Evolutionary conservation across 2,329 filamentous ascomycete species (phyloP), one percentile per base, ranked within the genome.

Genomic region (Xylaria sp.): DNA sequence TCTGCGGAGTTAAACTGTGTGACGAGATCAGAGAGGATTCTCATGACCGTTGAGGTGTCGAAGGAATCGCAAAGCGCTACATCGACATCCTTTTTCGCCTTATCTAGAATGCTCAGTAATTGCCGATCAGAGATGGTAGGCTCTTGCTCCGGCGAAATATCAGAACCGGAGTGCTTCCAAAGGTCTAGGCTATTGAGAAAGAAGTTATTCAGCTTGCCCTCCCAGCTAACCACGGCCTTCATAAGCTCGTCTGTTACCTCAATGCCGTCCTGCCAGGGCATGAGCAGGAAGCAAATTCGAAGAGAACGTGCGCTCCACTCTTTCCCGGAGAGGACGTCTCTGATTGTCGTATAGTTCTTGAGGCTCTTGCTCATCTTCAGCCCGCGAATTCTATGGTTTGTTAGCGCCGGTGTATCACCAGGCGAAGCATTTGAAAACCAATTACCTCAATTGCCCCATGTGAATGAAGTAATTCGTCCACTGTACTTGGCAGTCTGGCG

Each of bases 341-440:
- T 37, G 40, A 65, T 65, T 17, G 63, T 63, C 7, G 53, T 60
- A 23, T 19, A 65, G 49, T 63, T 63, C 56, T 65, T 63, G 31
- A 65, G 60, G 43, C 52, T 59, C 35, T 65, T 63, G 52, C 57
- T 62, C 56, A 65, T 65, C 47, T 63, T 65, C 45, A 63, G 46
- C 50, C 63, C 60, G 42, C 55, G 51, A 35, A 65, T 63, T 28
- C 60, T 65, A 57, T 11, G 14, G 53, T 52, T n/a, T n/a, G 23
- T 61, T 25, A 61, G 53, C 35, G 40, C 23, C 25, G 9, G 45
- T 14, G n/a, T 17, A 45, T 50, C 25, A n/a, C n/a, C n/a, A n/a
- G n/a, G n/a, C n/a, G n/a, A n/a, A n/a, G 3, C 55, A 50, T 17
- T 2, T 45, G n/a, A 17, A n/a, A 60, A 9, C 40, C 23, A 12